Evolutionary conservation across 768 basidiomycete genomes (phyloP), one percentile per base, ranked within the genome.

Genomic region (Lactifluus pinguis): DNA sequence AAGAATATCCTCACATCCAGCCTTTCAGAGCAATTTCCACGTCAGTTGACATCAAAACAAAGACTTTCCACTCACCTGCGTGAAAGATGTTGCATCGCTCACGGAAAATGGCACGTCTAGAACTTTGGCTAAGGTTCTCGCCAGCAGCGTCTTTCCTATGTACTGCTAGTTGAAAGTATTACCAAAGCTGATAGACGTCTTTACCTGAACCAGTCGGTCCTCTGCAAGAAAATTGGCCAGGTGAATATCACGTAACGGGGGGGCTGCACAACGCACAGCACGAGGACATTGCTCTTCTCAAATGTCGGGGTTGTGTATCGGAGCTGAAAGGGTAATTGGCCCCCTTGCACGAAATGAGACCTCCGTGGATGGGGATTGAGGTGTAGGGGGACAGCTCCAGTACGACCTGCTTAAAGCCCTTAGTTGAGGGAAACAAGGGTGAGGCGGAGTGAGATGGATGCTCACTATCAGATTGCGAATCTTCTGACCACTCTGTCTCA

Each of bases 261-360:
- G 72, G 50, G 45, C 30, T 11, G 13, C n/a, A 41, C 49, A 39
- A 73, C 81, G 66, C 70, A 94, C 93, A 98, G 80, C 60, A 98
- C 86, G 47, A 98, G 75, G 3, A 98, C 91, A 69, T 98, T 98
- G 67, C 91, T 94, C 79, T 98, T 98, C 77, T 98, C 95, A 55
- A 95, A 90, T 29, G 83, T 69, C 21, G 86, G 81, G 14, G 75
- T 67, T 8, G 75, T 72, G 49, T 77, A 76, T n/a, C 74, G 79
- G 52, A 76, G 67, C 42, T 70, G 74, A 21, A 79, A 70, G 6
- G 79, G 67, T 44, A 65, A 19, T 9, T 63, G 49, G 21, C 52
- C 39, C 6, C 56, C 51, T 9, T 55, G 63, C 3, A 50, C 51
- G 32, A 53, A 29, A 15, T 55, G 65, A 8, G 62, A 51, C 53